Evolutionary conservation across 2,329 filamentous ascomycete genomes (phyloP), one percentile per base, ranked within the genome.

Genomic region (Ophiostoma pallidulum): DNA sequence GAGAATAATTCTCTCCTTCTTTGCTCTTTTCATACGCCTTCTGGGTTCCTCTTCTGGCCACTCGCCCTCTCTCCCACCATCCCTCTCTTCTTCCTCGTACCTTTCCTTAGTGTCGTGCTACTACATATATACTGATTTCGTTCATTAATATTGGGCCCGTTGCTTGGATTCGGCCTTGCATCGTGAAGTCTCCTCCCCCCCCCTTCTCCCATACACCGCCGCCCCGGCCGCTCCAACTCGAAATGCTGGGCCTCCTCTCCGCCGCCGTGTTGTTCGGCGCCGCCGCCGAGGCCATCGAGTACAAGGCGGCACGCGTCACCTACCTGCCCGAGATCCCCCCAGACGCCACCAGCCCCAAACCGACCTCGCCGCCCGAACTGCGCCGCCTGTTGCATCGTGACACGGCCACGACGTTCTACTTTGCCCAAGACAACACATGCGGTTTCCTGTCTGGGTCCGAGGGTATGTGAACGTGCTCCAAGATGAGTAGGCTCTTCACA

Each of bases 391-490:
- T 38, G 22, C 45, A 43, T 4, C 51, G 51, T 4, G 42, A 41
- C 18, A 9, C 31, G 7, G 26, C 16, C 2, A 45, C 44, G 13
- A 51, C 52, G 8, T 36, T 49, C 7, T 55, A 42, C 47, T 43
- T 41, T 19, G 54, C 54, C 32, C 16, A 35, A n/a, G 54, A 55
- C 49, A 53, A 53, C 40, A 55, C 54, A 2, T 55, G 54, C 33
- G 54, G 52, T 18, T 55, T 33, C 39, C 8, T 55, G 19, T 36
- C 40, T 5, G 53, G 53, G 8, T 10, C 14, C 3, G 14, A 24
- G 18, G 20, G 41, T 28, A 20, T 18, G 41, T 22, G n/a, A n/a
- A n/a, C n/a, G n/a, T n/a, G n/a, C n/a, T n/a, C n/a, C n/a, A n/a
- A n/a, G n/a, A n/a, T n/a, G n/a, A n/a, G n/a, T n/a, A n/a, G n/a